Percentiles rank a stretch among this genome's conserved stretches.
Evolutionary conservation across 2,329 filamentous ascomycete species (phyloP).

Genomic region (Penicillium sclerotigenum): DNA sequence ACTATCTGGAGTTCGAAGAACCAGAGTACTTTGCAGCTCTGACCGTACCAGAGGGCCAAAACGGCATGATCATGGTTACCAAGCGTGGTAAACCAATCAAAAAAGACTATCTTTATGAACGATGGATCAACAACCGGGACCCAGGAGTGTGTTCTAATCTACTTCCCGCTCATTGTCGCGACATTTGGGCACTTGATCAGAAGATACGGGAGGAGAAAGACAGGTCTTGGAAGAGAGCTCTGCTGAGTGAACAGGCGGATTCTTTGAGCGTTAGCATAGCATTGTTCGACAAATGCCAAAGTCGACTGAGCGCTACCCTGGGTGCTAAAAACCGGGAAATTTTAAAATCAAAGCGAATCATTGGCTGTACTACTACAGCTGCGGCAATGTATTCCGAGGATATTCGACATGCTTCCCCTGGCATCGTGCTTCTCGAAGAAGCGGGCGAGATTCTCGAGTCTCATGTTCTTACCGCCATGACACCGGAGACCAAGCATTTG

Average conservation of each 20-base stretch:
- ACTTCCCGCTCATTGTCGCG: not conserved
- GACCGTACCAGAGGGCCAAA: constrained; percentile 43
- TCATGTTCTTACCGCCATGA: constrained; percentile 62
- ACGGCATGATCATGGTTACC: constrained; percentile 50
- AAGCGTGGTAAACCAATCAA: constrained; percentile 45
- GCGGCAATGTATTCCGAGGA: constrained; percentile 60
- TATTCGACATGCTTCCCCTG: constrained; percentile 55
- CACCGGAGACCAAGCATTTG: constrained; percentile 57
- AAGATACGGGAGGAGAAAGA: constrained; percentile 38
- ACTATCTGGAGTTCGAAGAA: constrained; percentile 54
- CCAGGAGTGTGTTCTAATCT: constrained; percentile 52
- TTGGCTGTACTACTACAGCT: constrained; percentile 69
- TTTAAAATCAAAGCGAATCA: constrained; percentile 57
- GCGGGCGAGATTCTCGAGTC: constrained; percentile 70
- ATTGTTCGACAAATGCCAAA: constrained; percentile 14
- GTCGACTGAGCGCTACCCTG: constrained; percentile 6
- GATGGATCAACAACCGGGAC: constrained; percentile 51
- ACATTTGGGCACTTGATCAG: constrained; percentile 46
- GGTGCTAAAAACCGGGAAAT: constrained; percentile 25
- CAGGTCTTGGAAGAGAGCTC: constrained; percentile 44
- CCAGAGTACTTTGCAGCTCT: constrained; percentile 58
- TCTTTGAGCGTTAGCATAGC: constrained; percentile 14
- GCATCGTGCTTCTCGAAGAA: constrained; percentile 66
- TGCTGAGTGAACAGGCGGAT: constrained; percentile 52
- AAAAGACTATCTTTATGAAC: constrained; percentile 51